Evolutionary conservation across 2,329 filamentous ascomycete species (phyloP).

Genomic region (Ophiostoma ulmi): DNA sequence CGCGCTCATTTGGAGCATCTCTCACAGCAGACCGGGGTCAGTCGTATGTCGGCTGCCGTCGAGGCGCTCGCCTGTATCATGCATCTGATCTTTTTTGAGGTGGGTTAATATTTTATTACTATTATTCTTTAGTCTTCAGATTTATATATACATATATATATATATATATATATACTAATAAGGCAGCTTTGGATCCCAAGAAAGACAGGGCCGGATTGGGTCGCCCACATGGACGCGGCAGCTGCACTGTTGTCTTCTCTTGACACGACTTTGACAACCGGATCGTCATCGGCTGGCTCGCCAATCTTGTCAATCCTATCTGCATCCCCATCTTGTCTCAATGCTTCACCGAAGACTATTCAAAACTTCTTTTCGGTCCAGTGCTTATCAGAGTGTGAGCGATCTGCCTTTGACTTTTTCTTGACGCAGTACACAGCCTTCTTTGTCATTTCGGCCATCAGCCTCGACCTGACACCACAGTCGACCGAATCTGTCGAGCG

Average conservation of each 20-base stretch:
- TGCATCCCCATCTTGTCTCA: neutral
- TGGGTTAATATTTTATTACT: neutral
- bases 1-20: slow-evolving; percentile 20
- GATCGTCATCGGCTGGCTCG: neutral
- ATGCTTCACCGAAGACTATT: neutral
- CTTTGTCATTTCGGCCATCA: slow-evolving; percentile 17
- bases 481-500: slow-evolving; percentile 20
- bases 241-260: slow-evolving; percentile 20
- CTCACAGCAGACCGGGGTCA: slow-evolving; percentile 15
- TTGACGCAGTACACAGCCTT: slow-evolving; percentile 19
- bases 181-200: slow-evolving; percentile 19
- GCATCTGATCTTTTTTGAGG: slow-evolving; percentile 21
- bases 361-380: slow-evolving; percentile 13
- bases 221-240: slow-evolving; percentile 21
- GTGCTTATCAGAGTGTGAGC: slow-evolving; percentile 18
- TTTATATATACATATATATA: neutral
- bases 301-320: neutral
- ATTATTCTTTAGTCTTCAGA: too few species aligned
- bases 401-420: slow-evolving; percentile 19
- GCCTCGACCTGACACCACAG: slow-evolving; percentile 18
- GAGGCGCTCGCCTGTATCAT: slow-evolving; percentile 22
- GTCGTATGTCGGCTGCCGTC: slow-evolving; percentile 21
- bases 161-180: neutral
- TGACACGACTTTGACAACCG: slow-evolving; percentile 16
- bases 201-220: slow-evolving; percentile 18